Base-by-base conservation (phyloP, 306 rosid species). In the Ceratonia siliqua region DNA sequence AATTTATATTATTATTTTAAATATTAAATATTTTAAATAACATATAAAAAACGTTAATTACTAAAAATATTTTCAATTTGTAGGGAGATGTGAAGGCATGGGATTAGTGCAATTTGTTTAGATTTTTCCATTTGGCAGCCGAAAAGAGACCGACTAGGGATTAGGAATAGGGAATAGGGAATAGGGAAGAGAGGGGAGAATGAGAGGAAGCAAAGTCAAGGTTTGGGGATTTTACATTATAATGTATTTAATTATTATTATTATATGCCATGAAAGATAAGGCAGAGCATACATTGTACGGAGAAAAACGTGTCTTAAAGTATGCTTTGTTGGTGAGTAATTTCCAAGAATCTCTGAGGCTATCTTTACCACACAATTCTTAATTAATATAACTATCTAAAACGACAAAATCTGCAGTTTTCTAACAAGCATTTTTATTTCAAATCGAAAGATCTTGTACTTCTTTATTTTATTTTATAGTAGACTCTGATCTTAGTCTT, bases 51-150 rank as follows among this genome's bases (percentile, higher is more conserved):
- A n/a, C n/a, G n/a, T n/a, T n/a, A n/a, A n/a, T n/a, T n/a, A n/a
- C n/a, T n/a, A n/a, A n/a, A n/a, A n/a, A n/a, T n/a, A n/a, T n/a
- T n/a, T n/a, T n/a, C n/a, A n/a, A 39, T 20, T 67, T 35, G 77
- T 76, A 80, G 71, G 87, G 70, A 57, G 84, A 72, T 53, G 80
- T 76, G 80, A 24, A 49, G 22, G 14, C 27, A 42, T 9, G 32
- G 43, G 52, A 17, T 14, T 17, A 1, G 28, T 33, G 5, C 1
- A 5, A 36, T 54, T 36, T 32, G 45, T 25, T 32, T 18, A 41
- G 0, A 41, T 35, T 8, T 22, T 42, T 14, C 57, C 77, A 79
- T 36, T 76, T 70, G 68, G 70, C 72, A 30, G 36, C 43, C 30
- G 53, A 21, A 42, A 57, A 27, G 6, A 14, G 15, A 12, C 18